A percentile compares a stretch with the other conserved stretches of the same genome.
Conservation (phyloP, 768 basidiomycete species). For the Mycena capillaripes region DNA sequence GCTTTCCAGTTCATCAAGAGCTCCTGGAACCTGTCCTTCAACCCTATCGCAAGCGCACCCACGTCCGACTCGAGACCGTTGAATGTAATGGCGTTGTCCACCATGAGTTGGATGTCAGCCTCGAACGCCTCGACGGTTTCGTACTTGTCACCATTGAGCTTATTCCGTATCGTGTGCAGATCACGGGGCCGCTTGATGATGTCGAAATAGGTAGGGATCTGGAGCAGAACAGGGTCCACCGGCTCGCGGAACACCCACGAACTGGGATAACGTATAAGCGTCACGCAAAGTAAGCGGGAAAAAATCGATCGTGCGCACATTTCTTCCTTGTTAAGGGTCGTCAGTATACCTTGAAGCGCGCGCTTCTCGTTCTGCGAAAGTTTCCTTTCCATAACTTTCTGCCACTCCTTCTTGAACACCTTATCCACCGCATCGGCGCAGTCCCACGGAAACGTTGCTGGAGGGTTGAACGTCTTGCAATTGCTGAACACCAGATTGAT, state of each 20-base stretch:
- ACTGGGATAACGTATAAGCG: conserved; percentile 51
- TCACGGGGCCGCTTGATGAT: conserved; percentile 93
- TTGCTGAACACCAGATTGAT: conserved; percentile 89
- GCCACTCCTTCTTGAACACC: conserved; percentile 89
- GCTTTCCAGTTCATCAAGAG: conserved; percentile 64
- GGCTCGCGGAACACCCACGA: conserved; percentile 86
- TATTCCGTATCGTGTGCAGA: conserved; percentile 83
- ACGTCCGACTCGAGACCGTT: conserved; percentile 88
- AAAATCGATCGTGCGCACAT: conserved; percentile 58
- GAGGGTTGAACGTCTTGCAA: conserved; percentile 93
- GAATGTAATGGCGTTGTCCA: conserved; percentile 90
- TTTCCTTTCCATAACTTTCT: conserved; percentile 78
- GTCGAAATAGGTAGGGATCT: conserved; percentile 91
- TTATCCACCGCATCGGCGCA: conserved; percentile 84
- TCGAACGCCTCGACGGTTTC: conserved; percentile 83
- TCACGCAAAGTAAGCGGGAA: not conserved
- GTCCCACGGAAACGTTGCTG: conserved; percentile 77
- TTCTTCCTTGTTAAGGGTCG: conserved; percentile 74
- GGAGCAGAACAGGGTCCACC: conserved; percentile 88
- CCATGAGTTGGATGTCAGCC: conserved; percentile 90
- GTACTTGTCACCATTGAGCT: conserved; percentile 88
- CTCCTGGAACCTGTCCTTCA: conserved; percentile 68
- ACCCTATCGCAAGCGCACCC: conserved; percentile 68
- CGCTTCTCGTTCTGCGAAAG: conserved; percentile 74
- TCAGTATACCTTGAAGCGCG: not conserved